Base-by-base conservation (phyloP, 768 basidiomycete species). In the Boletus tylopilopsis region DNA sequence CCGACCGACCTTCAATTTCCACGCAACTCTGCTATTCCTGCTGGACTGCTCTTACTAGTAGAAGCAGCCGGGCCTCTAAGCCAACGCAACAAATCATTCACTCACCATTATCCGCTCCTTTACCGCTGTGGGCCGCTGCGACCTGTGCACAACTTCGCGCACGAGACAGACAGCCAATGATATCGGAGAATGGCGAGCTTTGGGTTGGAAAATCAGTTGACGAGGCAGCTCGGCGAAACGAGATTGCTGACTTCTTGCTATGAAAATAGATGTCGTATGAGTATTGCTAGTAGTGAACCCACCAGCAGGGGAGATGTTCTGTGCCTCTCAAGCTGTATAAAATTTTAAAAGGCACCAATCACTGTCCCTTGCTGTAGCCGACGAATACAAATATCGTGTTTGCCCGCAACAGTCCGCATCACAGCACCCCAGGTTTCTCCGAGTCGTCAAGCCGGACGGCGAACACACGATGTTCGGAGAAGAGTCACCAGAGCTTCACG, bases 11-110 rank as follows among this genome's bases (percentile, higher is more conserved):
- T 16, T 70, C 69, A 1, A 66, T 81, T 19, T 64, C 71, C 8
- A 61, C 68, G 0, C 55, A 62, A n/a, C 68, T 86, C 22, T 86
- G 84, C 58, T 86, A 86, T 58, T 73, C 79, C 18, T 86, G 84
- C 57, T 77, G 78, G 48, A 80, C 82, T 3, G 78, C 74, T 7
- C 64, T 84, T 18, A 84, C 79, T 0, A 83, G 84, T 61, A 73
- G 73, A 47, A 77, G 77, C 53, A 77, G 73, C 55, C 76, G 80
- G 6, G 68, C 70, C 2, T 59, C 64, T 7, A 67, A 61, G 22
- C 48, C 57, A 23, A 34, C 33, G 4, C 12, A 32, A 24, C 56
- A 55, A 1, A 46, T 33, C 19, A 49, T 29, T 30, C 50, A 41
- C 57, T 45, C 16, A 52, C 62, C 55, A 10, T 37, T 6, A 18